Evolutionary conservation across 257 asterid species (phyloP), one percentile per base, ranked within the genome.

Genomic region (Fraxinus quadrangulata): DNA sequence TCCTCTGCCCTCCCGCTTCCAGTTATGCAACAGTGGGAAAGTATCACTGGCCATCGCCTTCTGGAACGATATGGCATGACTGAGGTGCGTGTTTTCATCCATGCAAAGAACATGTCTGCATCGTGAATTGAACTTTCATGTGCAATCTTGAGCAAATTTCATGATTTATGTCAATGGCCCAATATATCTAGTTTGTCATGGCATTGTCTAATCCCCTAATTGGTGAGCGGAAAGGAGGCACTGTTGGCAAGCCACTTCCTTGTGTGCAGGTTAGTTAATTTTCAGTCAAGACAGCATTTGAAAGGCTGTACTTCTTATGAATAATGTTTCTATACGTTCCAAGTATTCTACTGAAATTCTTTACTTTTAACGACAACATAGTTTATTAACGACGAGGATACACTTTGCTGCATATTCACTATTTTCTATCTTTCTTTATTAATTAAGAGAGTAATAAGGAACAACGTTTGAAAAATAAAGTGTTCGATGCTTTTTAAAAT

Each of bases 1-100:
- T 95, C 99, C 71, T 95, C 99, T 71, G 99, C 99, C 77, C 96
- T 95, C 71, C 99, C 99, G 65, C 96, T 92, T 81, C 99, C 99
- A 6, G 86, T 91, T 76, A 95, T 95, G 99, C 96, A 95, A 86
- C 92, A 84, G 79, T 95, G 99, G 99, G 97, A 95, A 87, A 75
- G 89, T 67, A 90, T 95, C 87, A 95, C 98, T 0, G 96, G 97
- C 31, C 99, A 95, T 83, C 80, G 85, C 51, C 92, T 95, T 71
- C 87, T 93, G 68, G 99, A 95, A 84, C 92, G 99, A 70, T 95
- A 95, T 51, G 99, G 99, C 87, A 95, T 95, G 99, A 92, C 99
- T 39, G 99, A 95, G 96, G 99, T 95, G 26, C 14, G 13, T 26
- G 33, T 63, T 63, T 63, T 10, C 69, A 26, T 61, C 19, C 12